Base-by-base conservation (phyloP, 148 eudicot species). In the Linanthus parryae region DNA sequence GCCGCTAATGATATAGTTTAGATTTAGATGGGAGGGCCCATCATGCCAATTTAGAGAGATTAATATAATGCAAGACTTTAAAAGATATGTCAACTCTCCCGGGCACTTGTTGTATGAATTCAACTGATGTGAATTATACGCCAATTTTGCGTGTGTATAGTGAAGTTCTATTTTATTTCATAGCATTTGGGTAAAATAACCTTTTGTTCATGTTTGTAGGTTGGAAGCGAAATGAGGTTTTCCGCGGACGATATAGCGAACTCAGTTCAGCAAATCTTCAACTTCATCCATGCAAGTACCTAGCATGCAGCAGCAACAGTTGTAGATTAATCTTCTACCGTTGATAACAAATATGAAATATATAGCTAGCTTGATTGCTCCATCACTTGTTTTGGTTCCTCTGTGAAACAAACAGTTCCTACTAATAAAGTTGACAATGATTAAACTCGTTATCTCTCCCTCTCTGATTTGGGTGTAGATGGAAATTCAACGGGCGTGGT, bases 231-330 rank as follows among this genome's bases (percentile, higher is more conserved):
- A 50, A 75, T 76, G 7, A 57, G 73, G 44, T 80, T 80, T 45
- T 72, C 84, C 7, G 95, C 97, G 1, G 97, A 90, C 47, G 97
- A 90, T 51, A 76, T 90, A 65, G 95, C 97, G 4, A 63, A 61
- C 47, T 83, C 95, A 7, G 82, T 90, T 52, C 97, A 90, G 50
- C 86, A 85, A 56, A 83, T 86, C 21, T 81, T 91, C 67, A 73
- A 76, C 44, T 91, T 81, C 52, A 84, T 86, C 59, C 84, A 91
- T 73, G 84, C 94, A 63, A 71, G 74, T 59, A 64, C 54, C 50
- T n/a, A n/a, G n/a, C n/a, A n/a, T n/a, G n/a, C n/a, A n/a, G n/a
- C n/a, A n/a, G n/a, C n/a, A n/a, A n/a, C n/a, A n/a, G n/a, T n/a
- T n/a, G n/a, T n/a, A n/a, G n/a, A n/a, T n/a, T n/a, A n/a, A n/a